Evolutionary conservation across 78 protist genomes (phyloP), one percentile per base, ranked within the genome.

Genomic region (Anaeramoeba flamelloides): DNA sequence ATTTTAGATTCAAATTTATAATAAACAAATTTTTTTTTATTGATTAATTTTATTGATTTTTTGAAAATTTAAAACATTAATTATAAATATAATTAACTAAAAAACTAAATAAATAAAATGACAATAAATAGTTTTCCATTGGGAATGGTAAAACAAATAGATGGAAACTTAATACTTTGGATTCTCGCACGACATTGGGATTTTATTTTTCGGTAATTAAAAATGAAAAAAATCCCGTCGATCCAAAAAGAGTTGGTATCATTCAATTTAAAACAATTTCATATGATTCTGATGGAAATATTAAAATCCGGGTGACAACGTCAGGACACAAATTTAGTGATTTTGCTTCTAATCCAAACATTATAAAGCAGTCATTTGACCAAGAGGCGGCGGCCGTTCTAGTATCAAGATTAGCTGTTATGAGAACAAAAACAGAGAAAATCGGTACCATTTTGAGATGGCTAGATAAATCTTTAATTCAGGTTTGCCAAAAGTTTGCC

Each of bases 381-480:
- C 83, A 81, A 12, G 83, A 81, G 77, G 76, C 83, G 38, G 83
- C 77, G 12, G 75, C 8, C 64, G 83, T 81, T 1, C 3, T 81
- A 2, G 2, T 81, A 3, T 4, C 76, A 33, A 1, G 83, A 2
- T 8, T 65, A 1, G 83, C 77, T 65, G 77, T 78, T 41, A 39
- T 39, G 31, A 39, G 32, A 2, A 41, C n/a, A 22, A 26, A 39
- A 41, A 31, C 36, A n/a, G 83, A 81, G 2, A 22, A 33, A 12
- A 2, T 12, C 31, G 1, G 1, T 3, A 75, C 76, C 1, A 53
- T 53, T 1, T 34, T 4, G n/a, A 1, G n/a, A 1, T 30, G n/a
- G 74, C 26, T 81, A 8, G 83, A 81, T 64, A 30, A 39, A 30
- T 87, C 81, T 89, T 88, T 96, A 34, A 95, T 96, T 76, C 83